Percentiles rank a stretch among this genome's conserved stretches.
phyloP scores from a whole-genome alignment of 768 basidiomycete species.

The Hydnum rufescens region DNA sequence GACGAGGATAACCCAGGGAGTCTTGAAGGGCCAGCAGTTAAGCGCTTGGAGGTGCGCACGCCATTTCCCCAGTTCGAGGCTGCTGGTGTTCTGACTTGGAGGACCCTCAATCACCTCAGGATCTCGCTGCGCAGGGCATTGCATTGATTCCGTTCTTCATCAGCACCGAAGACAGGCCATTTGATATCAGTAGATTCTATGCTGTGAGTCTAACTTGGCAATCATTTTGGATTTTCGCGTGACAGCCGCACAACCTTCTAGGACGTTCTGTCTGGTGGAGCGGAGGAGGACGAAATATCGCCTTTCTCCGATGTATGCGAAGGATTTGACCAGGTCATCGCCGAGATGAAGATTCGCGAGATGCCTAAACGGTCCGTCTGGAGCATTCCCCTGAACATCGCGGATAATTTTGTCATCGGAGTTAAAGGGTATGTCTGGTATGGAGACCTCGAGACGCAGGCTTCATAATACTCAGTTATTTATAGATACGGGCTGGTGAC shows the following conservation, averaged over 20 bases:
- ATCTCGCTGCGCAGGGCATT: slow-evolving; percentile 60
- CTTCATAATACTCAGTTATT: too few relatives aligned
- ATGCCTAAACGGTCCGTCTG: slow-evolving; percentile 68
- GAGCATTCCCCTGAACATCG: slow-evolving; percentile 63
- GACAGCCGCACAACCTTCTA: slow-evolving; percentile 14
- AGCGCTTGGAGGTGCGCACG: neutral
- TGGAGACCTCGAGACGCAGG: too few relatives aligned
- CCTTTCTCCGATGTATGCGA: slow-evolving; percentile 57
- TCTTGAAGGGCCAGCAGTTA: neutral
- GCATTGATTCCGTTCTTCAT: slow-evolving; percentile 83
- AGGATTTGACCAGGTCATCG: slow-evolving; percentile 19
- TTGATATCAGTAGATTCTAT: slow-evolving; percentile 60
- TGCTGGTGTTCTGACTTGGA: neutral
- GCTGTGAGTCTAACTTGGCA: slow-evolving; percentile 28
- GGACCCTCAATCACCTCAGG: slow-evolving; percentile 25
- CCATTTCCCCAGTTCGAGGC: too few relatives aligned
- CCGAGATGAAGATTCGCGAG: slow-evolving; percentile 58
- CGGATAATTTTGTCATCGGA: slow-evolving; percentile 51
- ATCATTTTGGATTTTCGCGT: neutral
- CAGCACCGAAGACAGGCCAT: slow-evolving; percentile 40
- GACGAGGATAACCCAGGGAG: slow-evolving; percentile 56
- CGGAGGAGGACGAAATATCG: slow-evolving; percentile 28
- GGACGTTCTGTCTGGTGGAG: slow-evolving; percentile 37
- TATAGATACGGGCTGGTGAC: slow-evolving; percentile 71
- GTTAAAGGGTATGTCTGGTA: slow-evolving; percentile 47